These are phyloP conservation scores for Kwoniella sp. DNA, from an alignment of 768 basidiomycete species.

Conservation along the genomic window DNA sequence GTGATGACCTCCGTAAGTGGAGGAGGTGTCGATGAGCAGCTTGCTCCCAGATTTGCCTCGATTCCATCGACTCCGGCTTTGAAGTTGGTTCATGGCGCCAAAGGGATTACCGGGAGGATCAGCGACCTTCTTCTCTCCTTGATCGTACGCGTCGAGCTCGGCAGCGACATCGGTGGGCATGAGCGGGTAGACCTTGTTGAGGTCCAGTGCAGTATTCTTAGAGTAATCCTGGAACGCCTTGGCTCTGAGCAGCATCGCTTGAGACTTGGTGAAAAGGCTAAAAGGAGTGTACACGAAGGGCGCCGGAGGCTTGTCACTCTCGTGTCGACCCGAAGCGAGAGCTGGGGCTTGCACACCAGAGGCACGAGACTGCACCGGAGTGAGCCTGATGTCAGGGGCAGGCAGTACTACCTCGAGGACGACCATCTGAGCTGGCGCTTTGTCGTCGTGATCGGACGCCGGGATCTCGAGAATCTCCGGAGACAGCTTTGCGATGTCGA, in stretches of 20 bases:
- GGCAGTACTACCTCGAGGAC: conserved; percentile 47
- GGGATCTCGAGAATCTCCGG: conserved; percentile 49
- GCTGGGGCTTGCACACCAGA: conserved; percentile 34
- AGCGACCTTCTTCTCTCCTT: conserved; percentile 13
- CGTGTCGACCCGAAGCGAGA: conserved; percentile 21
- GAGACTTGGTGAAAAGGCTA: conserved; percentile 46
- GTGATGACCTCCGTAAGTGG: not conserved
- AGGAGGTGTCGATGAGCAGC: conserved; percentile 8
- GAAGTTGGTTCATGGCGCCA: conserved; percentile 1
- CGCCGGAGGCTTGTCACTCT: conserved; percentile 41
- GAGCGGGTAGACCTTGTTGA: conserved; percentile 31
- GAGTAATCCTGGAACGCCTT: conserved; percentile 31
- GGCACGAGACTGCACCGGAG: conserved; percentile 36
- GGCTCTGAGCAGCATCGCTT: conserved; percentile 38
- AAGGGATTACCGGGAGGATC: conserved; percentile 9
- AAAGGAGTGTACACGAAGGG: conserved; percentile 49
- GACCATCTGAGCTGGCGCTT: conserved; percentile 47
- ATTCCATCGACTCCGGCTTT: conserved; percentile 8
- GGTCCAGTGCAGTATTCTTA: conserved; percentile 21
- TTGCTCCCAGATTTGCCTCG: conserved; percentile 5
- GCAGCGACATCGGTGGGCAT: conserved; percentile 32
- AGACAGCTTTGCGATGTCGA: conserved; percentile 39
- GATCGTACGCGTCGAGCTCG: conserved; percentile 37
- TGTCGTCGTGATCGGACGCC: conserved; percentile 41
- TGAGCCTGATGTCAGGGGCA: conserved; percentile 30